Percentiles rank a stretch among this genome's conserved stretches.
These are phyloP conservation scores for Ceratocystis albifundus DNA, from an alignment of 2,329 filamentous ascomycete species.

Conservation along the genomic window DNA sequence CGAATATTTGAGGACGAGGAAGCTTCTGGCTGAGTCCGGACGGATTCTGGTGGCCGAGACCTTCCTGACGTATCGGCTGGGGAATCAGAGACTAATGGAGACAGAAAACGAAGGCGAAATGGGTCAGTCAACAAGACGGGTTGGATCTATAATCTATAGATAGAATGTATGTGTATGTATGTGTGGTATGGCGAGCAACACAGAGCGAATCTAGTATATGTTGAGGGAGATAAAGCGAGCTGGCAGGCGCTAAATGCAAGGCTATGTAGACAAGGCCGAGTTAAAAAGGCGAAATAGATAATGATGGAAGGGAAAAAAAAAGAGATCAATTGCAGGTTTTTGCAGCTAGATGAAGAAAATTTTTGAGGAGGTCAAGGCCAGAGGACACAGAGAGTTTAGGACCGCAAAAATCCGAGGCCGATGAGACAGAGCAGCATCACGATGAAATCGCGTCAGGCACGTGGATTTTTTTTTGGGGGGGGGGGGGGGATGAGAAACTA, in stretches of 20 bases:
- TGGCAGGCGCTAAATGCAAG: not conserved
- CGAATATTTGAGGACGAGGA: conserved; percentile 16
- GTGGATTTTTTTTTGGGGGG: not conserved
- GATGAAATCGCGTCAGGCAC: conserved; percentile 10
- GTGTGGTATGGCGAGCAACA: no score
- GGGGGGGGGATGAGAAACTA: no score
- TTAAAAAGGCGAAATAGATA: not conserved
- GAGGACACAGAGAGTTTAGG: not conserved
- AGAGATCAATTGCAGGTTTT: not conserved
- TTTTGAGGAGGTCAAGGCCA: not conserved
- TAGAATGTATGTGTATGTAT: not conserved
- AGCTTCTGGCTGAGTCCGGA: conserved; percentile 8
- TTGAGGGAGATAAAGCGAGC: not conserved
- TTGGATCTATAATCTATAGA: not conserved
- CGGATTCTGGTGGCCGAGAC: conserved; percentile 17
- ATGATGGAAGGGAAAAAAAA: not conserved
- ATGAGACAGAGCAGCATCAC: conserved; percentile 10
- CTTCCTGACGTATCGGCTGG: conserved; percentile 17
- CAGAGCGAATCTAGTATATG: not conserved
- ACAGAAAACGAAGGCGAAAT: conserved; percentile 2
- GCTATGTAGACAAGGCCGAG: conserved; percentile 4
- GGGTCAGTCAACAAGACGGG: not conserved
- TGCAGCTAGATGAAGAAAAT: not conserved
- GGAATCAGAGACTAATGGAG: conserved; percentile 17
- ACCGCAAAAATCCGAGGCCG: conserved; percentile 3